phyloP scores from a whole-genome alignment of 1,139 yeast species.

The Yamadazyma kanchanaburiensis region DNA sequence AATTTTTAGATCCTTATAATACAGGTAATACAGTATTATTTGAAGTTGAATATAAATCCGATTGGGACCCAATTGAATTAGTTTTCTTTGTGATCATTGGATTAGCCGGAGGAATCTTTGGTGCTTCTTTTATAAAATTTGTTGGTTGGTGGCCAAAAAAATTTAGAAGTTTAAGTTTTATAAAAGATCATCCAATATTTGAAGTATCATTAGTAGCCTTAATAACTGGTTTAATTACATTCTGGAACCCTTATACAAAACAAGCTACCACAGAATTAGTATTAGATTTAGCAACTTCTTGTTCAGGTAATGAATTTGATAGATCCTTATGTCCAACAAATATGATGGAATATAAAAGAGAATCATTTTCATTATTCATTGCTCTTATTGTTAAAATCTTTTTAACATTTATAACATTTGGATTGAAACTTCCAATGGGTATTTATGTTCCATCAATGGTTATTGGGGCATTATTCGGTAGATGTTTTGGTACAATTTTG shows the following conservation, averaged over 20 bases:
- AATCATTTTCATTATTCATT: constrained; percentile 30
- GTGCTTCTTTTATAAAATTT: constrained; percentile 52
- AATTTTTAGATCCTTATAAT: constrained; percentile 59
- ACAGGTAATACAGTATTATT: constrained; percentile 62
- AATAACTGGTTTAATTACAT: constrained; percentile 49
- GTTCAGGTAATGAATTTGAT: constrained; percentile 24
- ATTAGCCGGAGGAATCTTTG: constrained; percentile 56
- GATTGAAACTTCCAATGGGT: constrained; percentile 63
- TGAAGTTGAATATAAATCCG: constrained; percentile 52
- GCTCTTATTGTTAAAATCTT: constrained; percentile 48
- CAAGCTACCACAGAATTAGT: constrained; percentile 54
- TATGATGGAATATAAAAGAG: constrained; percentile 25
- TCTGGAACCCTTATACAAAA: constrained; percentile 51
- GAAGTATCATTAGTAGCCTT: constrained; percentile 50
- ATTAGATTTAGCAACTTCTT: constrained; percentile 52
- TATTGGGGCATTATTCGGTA: constrained; percentile 62
- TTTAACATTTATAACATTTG: constrained; percentile 55
- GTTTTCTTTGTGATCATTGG: constrained; percentile 49
- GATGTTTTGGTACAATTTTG: constrained; percentile 48
- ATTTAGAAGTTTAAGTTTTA: constrained; percentile 30
- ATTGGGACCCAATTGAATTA: constrained; percentile 53
- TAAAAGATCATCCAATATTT: constrained; percentile 39
- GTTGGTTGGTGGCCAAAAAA: constrained; percentile 47
- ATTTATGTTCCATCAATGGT: constrained; percentile 71
- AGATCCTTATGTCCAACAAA: constrained; percentile 42